Base-by-base conservation (phyloP, 1,139 yeast species). In the Sugiyamaella pinicola region DNA sequence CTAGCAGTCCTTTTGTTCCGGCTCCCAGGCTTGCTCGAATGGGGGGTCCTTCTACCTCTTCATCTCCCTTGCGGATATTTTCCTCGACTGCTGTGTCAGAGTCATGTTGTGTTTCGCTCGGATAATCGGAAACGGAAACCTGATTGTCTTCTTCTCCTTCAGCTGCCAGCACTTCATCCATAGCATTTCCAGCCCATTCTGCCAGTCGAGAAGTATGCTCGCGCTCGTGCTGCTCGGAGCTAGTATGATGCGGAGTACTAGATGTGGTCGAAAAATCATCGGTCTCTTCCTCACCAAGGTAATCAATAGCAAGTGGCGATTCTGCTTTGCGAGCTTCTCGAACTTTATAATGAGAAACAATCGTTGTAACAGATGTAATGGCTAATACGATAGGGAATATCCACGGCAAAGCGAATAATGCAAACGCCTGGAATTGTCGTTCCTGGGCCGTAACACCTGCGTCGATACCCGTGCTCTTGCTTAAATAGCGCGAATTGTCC, bases 21-120 rank as follows among this genome's bases (percentile, higher is more conserved):
- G 44, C 49, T 4, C 60, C 61, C 3, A 29, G 31, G 19, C 52
- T 59, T 57, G 49, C 69, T 66, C 48, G 66, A 68, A 21, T 71
- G 49, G 50, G 61, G 60, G 22, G 59, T 4, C 31, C 39, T 18
- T 29, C 21, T 26, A 6, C 10, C 24, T 7, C 44, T 5, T 10
- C 13, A 12, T 18, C 17, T 13, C 10, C 18, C 18, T 29, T 29
- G 31, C 31, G n/a, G 3, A 29, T n/a, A 34, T 13, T 2, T 22
- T 26, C 47, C 41, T 22, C 37, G 17, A 33, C 31, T 12, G 53
- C 46, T 1, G 52, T 33, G n/a, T 37, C 40, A 8, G 52, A 43
- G 5, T 35, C 42, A 8, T 15, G 5, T 55, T 57, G n/a, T n/a
- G n/a, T n/a, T n/a, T n/a, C n/a, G n/a, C n/a, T n/a, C n/a, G n/a